Evolutionary conservation across 345 rosid species (phyloP), one percentile per base, ranked within the genome.

Genomic region (Aegle marmelos): DNA sequence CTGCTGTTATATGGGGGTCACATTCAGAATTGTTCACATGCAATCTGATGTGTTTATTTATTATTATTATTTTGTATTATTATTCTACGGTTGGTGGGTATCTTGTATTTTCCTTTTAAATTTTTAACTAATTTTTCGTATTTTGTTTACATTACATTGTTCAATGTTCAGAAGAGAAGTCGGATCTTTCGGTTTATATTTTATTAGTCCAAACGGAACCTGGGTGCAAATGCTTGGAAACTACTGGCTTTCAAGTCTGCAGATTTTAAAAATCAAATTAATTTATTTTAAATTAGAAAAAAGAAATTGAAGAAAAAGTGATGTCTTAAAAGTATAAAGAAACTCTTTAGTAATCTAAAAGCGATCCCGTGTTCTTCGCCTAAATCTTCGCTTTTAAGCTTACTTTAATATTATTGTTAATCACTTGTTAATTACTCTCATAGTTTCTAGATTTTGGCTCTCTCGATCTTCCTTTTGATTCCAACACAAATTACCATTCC

Each of bases 281-380:
- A 45, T 45, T 45, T 45, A 45, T 45, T 45, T 45, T 45, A 45
- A 11, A 9, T 45, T 2, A 45, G 13, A 45, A 45, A 63, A 53
- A 24, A 48, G 56, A 54, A 77, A 41, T n/a, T 1, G 31, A 53
- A n/a, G 16, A 21, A 74, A 81, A 77, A 69, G 75, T 36, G 30
- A 67, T 27, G 11, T 10, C 19, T 68, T 27, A 57, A 50, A 79
- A 39, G 31, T 41, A 33, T 22, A 66, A 78, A 71, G 75, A 53
- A 63, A 61, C 9, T 48, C 11, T 76, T 83, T 79, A 21, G 17
- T 72, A 78, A 80, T 78, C 64, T 30, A 50, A 60, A 81, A 63
- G 64, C 76, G 67, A 77, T 74, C 61, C 85, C 85, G 68, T 68
- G 82, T 61, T 83, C 68, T 66, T 74, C 81, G 82, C 86, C 88